Percentiles rank a stretch among this genome's conserved stretches.
phyloP scores from a whole-genome alignment of 2,329 filamentous ascomycete species.

The Macrophomina pseudophaseolina region DNA sequence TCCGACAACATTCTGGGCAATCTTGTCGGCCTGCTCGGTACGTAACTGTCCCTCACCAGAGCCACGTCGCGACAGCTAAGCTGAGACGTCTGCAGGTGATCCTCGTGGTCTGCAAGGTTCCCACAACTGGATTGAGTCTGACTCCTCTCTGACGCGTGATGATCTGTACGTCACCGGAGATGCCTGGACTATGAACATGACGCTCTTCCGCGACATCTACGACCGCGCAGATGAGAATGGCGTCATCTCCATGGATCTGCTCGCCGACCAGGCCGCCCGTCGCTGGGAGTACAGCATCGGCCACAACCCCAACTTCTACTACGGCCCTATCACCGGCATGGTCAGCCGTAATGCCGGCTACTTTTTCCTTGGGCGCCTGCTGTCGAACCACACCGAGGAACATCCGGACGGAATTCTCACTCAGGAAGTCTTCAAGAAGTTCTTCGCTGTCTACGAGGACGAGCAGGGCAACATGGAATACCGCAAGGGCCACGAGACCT shows the following conservation, averaged over 20 bases:
- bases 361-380: conserved; percentile 37
- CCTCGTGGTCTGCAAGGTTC: conserved; percentile 57
- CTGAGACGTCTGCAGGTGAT: conserved; percentile 35
- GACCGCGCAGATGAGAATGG: conserved; percentile 32
- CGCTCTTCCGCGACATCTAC: conserved; percentile 57
- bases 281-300: conserved; percentile 55
- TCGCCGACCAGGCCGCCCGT: conserved; percentile 35
- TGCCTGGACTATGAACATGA: conserved; percentile 58
- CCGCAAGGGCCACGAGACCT: conserved; percentile 56
- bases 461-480: conserved; percentile 46
- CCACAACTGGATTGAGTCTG: conserved; percentile 62
- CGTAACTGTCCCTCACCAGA: conserved; percentile 31
- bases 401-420: conserved; percentile 40
- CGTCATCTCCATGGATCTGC: conserved; percentile 36
- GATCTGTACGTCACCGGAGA: conserved; percentile 60
- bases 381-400: conserved; percentile 43
- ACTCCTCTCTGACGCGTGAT: conserved; percentile 58
- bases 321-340: conserved; percentile 57
- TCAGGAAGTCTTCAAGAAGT: conserved; percentile 48
- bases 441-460: conserved; percentile 53
- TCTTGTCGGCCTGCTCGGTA: conserved; percentile 51
- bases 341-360: conserved; percentile 55
- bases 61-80: conserved; percentile 17
- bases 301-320: conserved; percentile 60
- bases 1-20: conserved; percentile 43